A percentile compares a stretch with the other conserved stretches of the same genome.
phyloP scores from a whole-genome alignment of 352 stramenopile genomes.

The Pythium brachiatum region DNA sequence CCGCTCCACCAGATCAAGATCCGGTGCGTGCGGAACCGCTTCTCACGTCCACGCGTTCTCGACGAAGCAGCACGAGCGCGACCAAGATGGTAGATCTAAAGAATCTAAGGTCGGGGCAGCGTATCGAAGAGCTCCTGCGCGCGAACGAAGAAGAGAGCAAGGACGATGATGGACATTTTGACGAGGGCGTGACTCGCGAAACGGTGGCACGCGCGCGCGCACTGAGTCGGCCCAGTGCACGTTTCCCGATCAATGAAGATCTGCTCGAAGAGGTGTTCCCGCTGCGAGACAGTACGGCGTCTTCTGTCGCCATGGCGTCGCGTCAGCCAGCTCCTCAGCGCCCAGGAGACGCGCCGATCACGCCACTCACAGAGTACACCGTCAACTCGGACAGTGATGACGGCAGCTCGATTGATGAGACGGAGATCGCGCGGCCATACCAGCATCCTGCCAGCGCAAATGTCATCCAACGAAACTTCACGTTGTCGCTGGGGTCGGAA shows the following conservation, averaged over 20 bases:
- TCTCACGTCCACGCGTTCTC: not conserved
- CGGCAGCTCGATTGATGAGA: constrained; percentile 6
- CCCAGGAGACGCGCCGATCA: constrained; percentile 10
- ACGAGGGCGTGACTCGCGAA: not conserved
- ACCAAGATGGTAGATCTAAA: constrained; percentile 19
- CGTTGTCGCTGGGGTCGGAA: constrained; percentile 22
- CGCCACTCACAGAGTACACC: constrained; percentile 10
- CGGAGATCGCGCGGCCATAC: constrained; percentile 1
- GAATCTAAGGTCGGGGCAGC: constrained; percentile 8
- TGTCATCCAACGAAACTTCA: constrained; percentile 27
- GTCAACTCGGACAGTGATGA: constrained; percentile 15
- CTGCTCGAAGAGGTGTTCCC: constrained; percentile 22
- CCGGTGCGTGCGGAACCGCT: not conserved
- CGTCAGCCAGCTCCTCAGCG: constrained; percentile 12
- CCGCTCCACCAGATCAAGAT: not conserved
- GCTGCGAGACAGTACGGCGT: constrained; percentile 6
- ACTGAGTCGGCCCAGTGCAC: constrained; percentile 12
- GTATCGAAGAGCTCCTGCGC: constrained; percentile 19
- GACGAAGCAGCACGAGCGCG: constrained; percentile 22
- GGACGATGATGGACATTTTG: constrained; percentile 6
- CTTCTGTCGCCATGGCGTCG: constrained; percentile 10
- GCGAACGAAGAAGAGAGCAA: constrained; percentile 25
- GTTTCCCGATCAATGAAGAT: constrained; percentile 23
- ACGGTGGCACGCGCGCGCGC: constrained; percentile 7
- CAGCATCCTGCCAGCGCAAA: not conserved